Percentiles rank a stretch among this genome's conserved stretches.
Conservation (phyloP, 1,284 basidiomycete genomes). For the Pseudozyma sp. region DNA sequence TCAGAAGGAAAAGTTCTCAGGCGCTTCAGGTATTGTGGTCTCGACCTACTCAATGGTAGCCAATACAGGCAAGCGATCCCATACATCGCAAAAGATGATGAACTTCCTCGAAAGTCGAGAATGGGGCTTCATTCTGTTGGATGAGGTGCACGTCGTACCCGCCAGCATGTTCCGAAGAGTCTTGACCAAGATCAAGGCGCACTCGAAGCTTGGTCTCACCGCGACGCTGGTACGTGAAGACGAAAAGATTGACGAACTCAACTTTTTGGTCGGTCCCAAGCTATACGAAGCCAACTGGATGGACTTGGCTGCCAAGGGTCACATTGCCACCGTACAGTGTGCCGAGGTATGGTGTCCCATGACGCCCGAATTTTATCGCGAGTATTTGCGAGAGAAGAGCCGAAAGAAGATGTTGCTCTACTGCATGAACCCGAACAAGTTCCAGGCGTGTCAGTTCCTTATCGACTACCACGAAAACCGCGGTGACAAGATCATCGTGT, state of each 20-base stretch:
- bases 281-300: constrained; percentile 99
- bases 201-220: constrained; percentile 67
- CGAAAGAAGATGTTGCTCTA: constrained; percentile 95
- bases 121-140: constrained; percentile 68
- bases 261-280: constrained; percentile 99
- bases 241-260: constrained; percentile 97
- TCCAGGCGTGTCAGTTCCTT: constrained; percentile 97
- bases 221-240: constrained; percentile 97
- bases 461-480: constrained; percentile 98
- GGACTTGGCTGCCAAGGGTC: constrained; percentile 98
- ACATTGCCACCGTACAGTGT: constrained; percentile 96
- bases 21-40: constrained; percentile 67
- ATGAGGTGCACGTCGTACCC: constrained; percentile 69
- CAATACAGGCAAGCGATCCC: constrained; percentile 68
- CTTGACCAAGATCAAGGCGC: constrained; percentile 68
- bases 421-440: constrained; percentile 99
- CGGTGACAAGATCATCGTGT: constrained; percentile 99
- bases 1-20: constrained; percentile 68
- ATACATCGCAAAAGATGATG: constrained; percentile 69
- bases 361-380: constrained; percentile 99
- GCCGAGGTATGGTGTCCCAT: constrained; percentile 99
- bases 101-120: constrained; percentile 68
- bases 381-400: constrained; percentile 92
- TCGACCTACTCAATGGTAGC: constrained; percentile 69
- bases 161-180: constrained; percentile 69